phyloP scores from a whole-genome alignment of 2,329 filamentous ascomycete genomes.

The Colletotrichum sp. region DNA sequence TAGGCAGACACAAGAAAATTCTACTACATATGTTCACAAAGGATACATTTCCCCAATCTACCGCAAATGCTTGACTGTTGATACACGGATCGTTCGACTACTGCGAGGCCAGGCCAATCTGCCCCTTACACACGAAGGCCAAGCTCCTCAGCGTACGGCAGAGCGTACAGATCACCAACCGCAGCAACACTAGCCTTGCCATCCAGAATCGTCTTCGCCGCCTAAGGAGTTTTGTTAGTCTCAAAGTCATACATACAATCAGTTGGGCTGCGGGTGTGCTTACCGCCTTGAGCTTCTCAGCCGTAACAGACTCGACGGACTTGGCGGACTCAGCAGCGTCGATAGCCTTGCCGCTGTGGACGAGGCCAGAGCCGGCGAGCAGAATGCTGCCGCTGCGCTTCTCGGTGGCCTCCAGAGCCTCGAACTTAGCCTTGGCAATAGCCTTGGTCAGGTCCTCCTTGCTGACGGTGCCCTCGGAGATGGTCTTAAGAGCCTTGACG shows the following conservation, averaged over 20 bases:
- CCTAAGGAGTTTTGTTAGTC: slow-evolving; percentile 56
- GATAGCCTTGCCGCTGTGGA: slow-evolving; percentile 82
- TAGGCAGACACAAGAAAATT: slow-evolving; percentile 32
- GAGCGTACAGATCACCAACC: slow-evolving; percentile 88
- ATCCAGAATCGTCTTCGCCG: slow-evolving; percentile 85
- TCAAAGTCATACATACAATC: slow-evolving; percentile 11
- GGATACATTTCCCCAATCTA: slow-evolving; percentile 43
- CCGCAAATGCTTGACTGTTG: slow-evolving; percentile 41
- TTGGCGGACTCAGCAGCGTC: slow-evolving; percentile 83
- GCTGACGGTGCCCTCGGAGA: slow-evolving; percentile 76
- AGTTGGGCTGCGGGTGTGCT: slow-evolving; percentile 39
- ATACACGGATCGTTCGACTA: slow-evolving; percentile 39
- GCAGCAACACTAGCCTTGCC: slow-evolving; percentile 88
- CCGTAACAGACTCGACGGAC: slow-evolving; percentile 79
- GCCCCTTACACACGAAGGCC: slow-evolving; percentile 86
- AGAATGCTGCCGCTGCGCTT: slow-evolving; percentile 79
- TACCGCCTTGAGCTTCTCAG: slow-evolving; percentile 86
- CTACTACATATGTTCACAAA: slow-evolving; percentile 54
- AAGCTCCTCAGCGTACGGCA: slow-evolving; percentile 93
- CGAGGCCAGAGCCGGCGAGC: slow-evolving; percentile 82
- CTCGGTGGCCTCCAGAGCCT: slow-evolving; percentile 82
- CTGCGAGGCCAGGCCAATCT: slow-evolving; percentile 24
- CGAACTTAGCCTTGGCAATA: slow-evolving; percentile 91
- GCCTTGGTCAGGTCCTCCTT: slow-evolving; percentile 93
- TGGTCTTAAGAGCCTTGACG: slow-evolving; percentile 81